Evolutionary conservation across 2,329 filamentous ascomycete species (phyloP).

Genomic region (Botrytis sinoallii): DNA sequence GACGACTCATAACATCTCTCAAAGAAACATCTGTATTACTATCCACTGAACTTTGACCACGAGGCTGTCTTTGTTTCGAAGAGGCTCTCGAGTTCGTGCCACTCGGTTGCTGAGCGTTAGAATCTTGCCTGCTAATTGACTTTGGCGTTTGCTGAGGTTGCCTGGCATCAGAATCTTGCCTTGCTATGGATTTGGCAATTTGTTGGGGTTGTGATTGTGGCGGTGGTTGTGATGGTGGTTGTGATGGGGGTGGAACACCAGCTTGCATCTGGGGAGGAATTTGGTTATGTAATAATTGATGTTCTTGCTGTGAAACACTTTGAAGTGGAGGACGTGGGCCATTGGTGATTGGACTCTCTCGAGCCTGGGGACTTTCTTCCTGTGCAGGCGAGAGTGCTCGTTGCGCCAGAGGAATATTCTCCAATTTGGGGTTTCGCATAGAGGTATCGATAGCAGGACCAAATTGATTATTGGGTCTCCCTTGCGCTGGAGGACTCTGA

Average conservation of each 20-base stretch:
- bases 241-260: constrained; percentile 4
- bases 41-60: constrained; percentile 65
- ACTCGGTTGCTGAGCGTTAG: constrained; percentile 31
- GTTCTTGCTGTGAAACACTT: constrained; percentile 26
- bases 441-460: constrained; percentile 35
- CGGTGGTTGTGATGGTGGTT: constrained; percentile 9
- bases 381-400: constrained; percentile 32
- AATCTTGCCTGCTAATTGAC: constrained; percentile 25
- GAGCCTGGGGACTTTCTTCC: constrained; percentile 42
- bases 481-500: constrained; percentile 21
- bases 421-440: constrained; percentile 41
- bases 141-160: constrained; percentile 44
- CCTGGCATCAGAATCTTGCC: constrained; percentile 30
- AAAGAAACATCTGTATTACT: constrained; percentile 56
- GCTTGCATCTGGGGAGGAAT: constrained; percentile 1
- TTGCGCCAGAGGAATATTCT: constrained; percentile 47
- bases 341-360: constrained; percentile 53
- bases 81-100: constrained; percentile 40
- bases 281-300: neutral
- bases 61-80: constrained; percentile 51
- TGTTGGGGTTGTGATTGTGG: constrained; percentile 28
- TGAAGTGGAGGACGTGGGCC: constrained; percentile 65
- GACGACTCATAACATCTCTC: constrained; percentile 44
- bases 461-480: constrained; percentile 33
- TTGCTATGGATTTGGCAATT: constrained; percentile 35